Evolutionary conservation across 768 basidiomycete species (phyloP), one percentile per base, ranked within the genome.

Genomic region (Chalciporus pseudorubinellus): DNA sequence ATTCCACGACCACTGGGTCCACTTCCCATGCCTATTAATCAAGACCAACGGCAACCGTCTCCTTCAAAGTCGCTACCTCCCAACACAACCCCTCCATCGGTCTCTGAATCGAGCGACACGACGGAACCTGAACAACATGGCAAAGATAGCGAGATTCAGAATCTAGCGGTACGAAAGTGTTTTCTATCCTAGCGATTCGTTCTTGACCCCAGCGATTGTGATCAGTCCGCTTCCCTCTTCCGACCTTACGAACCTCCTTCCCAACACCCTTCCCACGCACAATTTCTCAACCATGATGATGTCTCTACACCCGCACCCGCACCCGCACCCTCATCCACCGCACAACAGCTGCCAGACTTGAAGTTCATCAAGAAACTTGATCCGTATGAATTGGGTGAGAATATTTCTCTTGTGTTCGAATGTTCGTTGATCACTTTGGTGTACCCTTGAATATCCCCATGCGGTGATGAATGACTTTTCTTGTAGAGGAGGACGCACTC

Each of bases 361-460:
- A 69, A 62, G 39, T 53, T 61, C 16, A 19, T 65, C 31, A 67
- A 55, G 39, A 67, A 67, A 38, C 33, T 65, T 3, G 68, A 69
- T 44, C 66, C 66, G 0, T 69, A 67, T 6, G 65, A 68, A 33
- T 21, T 66, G 18, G 68, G 68, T 56, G 16, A 43, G 42, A 6
- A 4, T 36, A 6, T 11, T 3, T 14, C 2, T 4, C 3, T 19
- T 20, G 16, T 34, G 1, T 2, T 39, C 6, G 4, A 13, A 42
- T 8, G 3, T 11, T 36, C 24, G 7, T 7, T 39, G 5, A 2
- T 26, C 21, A 34, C 10, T 39, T 12, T 18, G 16, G 4, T 36
- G 14, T 16, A 16, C 5, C n/a, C 5, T 16, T n/a, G 3, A 36
- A 3, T 36, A 6, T 14, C 16, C 14, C 6, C n/a, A 8, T 10